These are phyloP conservation scores for Yarrowia deformans DNA, from an alignment of 805 yeast genomes.

Conservation along the genomic window DNA sequence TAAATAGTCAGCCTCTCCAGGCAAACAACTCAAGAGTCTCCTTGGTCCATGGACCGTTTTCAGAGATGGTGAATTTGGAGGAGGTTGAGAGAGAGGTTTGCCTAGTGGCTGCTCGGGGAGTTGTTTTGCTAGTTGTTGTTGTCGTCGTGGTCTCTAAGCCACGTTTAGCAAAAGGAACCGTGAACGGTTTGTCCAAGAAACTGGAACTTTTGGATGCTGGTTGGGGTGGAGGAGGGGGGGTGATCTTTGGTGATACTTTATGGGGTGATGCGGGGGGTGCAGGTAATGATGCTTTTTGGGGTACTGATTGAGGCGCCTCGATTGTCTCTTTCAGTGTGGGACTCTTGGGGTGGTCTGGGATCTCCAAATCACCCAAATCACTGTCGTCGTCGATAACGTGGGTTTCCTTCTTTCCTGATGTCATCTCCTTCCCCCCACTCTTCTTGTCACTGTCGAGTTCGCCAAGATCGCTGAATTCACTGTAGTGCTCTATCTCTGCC, in stretches of 20 bases:
- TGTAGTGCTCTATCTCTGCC: neutral
- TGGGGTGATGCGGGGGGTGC: too few species aligned
- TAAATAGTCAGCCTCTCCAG: conserved; percentile 42
- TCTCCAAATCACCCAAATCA: neutral
- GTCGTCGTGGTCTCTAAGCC: neutral
- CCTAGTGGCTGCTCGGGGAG: neutral
- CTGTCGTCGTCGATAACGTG: too few species aligned
- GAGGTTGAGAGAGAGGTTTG: neutral
- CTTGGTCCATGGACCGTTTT: conserved; percentile 48
- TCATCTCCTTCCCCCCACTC: too few species aligned
- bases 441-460: neutral
- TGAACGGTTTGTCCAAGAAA: conserved; percentile 16
- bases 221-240: too few species aligned
- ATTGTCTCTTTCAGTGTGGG: neutral
- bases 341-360: too few species aligned
- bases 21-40: conserved; percentile 48
- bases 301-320: neutral
- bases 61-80: conserved; percentile 12
- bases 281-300: too few species aligned
- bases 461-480: neutral
- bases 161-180: conserved; percentile 29
- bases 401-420: too few species aligned
- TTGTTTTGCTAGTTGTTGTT: too few species aligned
- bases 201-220: conserved; percentile 2
- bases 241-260: too few species aligned